Base-by-base conservation (phyloP, 306 rosid genomes). In the Casuarina glauca region DNA sequence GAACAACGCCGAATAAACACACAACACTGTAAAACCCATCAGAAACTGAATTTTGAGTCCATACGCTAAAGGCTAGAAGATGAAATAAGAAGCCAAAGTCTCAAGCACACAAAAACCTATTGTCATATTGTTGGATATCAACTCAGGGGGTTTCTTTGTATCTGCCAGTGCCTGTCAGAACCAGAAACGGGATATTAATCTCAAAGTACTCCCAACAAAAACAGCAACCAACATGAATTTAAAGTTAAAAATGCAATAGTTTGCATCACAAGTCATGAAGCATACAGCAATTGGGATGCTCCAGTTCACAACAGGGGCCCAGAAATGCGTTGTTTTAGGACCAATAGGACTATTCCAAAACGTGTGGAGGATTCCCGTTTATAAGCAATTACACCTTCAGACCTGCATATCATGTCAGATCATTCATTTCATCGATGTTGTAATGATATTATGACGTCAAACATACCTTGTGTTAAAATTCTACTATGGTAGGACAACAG, bases 271-370 rank as follows among this genome's bases (percentile, higher is more conserved):
- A 38, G 26, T 46, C 20, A 6, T 72, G 5, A 57, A 63, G 74
- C 19, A 5, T 79, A 88, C 93, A 69, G 93, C 93, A 67, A 89
- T 52, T 46, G 93, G 90, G 72, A 89, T 87, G 69, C 90, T 72
- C 93, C 93, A 89, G 50, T 81, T 81, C 60, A 86, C 81, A 45
- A 83, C 64, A 49, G 93, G 93, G 10, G 90, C 90, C 93, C 93
- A 89, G 60, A 89, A 89, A 68, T 89, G 93, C 54, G 90, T 84
- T 0, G 93, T 89, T 74, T 87, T 89, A 12, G 85, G 90, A 45
- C 93, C 90, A 11, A 83, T 73, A 2, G 93, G 90, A 77, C 93
- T 89, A 66, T 81, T 89, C 93, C 86, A 86, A 79, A 86, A 79
- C 2, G 83, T 50, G 1, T 84, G 86, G 0, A 89, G 83, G n/a